Percentiles rank a stretch among this genome's conserved stretches.
phyloP scores from a whole-genome alignment of 305 asterid species.

The Rubia tinctorum region DNA sequence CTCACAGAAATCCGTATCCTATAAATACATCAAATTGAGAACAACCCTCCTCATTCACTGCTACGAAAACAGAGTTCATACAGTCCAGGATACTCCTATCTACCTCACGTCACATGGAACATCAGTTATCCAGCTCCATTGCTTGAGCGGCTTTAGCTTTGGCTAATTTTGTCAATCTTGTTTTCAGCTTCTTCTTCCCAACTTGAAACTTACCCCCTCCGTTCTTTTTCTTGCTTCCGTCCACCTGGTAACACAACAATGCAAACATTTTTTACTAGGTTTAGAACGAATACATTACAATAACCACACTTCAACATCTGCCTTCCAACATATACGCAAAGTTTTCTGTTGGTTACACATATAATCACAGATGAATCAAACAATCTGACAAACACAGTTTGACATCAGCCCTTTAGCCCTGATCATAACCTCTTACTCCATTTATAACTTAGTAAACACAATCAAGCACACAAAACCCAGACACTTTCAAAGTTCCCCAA shows the following conservation, averaged over 20 bases:
- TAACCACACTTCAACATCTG: not conserved
- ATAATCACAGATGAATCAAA: not conserved
- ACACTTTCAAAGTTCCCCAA: not conserved
- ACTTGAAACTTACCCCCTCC: conserved; percentile 77
- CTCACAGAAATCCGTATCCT: not conserved
- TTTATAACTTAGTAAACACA: not conserved
- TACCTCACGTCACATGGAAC: conserved; percentile 12
- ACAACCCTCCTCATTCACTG: not conserved
- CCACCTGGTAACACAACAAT: conserved; percentile 51
- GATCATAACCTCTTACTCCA: not conserved
- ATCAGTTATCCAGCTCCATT: conserved; percentile 83
- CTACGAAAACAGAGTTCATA: not conserved
- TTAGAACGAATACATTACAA: not conserved
- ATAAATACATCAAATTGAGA: not conserved
- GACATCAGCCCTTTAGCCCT: not conserved
- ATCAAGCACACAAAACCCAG: not conserved
- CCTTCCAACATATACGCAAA: not conserved
- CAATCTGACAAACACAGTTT: not conserved
- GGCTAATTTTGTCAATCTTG: conserved; percentile 73
- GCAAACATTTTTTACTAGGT: not conserved
- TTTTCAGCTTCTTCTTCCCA: conserved; percentile 91
- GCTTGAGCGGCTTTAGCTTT: conserved; percentile 98
- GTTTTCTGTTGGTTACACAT: too few species aligned
- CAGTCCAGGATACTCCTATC: not conserved
- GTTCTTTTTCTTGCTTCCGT: conserved; percentile 71